Percentiles rank a stretch among this genome's conserved stretches.
Conservation (phyloP, 805 yeast species). For the Saturnispora quitensis region DNA sequence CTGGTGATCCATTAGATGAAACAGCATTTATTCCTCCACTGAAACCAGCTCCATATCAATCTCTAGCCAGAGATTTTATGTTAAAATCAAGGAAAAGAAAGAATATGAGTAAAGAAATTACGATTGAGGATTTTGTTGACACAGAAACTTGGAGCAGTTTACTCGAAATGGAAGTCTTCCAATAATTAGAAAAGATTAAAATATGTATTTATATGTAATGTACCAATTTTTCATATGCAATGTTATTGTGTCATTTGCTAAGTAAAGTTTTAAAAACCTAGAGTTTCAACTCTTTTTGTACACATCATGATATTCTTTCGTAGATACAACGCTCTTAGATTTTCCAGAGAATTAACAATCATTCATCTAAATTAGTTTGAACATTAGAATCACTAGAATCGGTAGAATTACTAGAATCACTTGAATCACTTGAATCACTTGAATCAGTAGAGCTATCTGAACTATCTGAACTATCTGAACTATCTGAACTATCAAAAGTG, state of each 20-base stretch:
- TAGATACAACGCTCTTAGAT: no score
- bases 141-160: slow-evolving; percentile 45
- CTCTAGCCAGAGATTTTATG: slow-evolving; percentile 81
- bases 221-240: neutral
- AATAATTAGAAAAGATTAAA: slow-evolving; percentile 2
- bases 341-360: no score
- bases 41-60: slow-evolving; percentile 60
- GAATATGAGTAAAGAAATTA: slow-evolving; percentile 71
- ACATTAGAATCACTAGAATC: neutral
- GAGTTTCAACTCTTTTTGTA: no score
- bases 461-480: neutral
- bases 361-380: no score
- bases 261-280: neutral
- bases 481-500: neutral
- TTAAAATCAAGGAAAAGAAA: slow-evolving; percentile 83
- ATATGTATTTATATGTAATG: neutral
- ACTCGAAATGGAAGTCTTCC: slow-evolving; percentile 21
- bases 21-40: slow-evolving; percentile 55
- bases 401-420: neutral
- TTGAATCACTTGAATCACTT: neutral
- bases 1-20: slow-evolving; percentile 84
- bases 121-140: slow-evolving; percentile 59
- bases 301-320: no score
- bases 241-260: neutral
- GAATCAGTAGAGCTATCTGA: neutral